These are phyloP conservation scores for Podospora didyma DNA, from an alignment of 495 filamentous ascomycete genomes.

Conservation along the genomic window DNA sequence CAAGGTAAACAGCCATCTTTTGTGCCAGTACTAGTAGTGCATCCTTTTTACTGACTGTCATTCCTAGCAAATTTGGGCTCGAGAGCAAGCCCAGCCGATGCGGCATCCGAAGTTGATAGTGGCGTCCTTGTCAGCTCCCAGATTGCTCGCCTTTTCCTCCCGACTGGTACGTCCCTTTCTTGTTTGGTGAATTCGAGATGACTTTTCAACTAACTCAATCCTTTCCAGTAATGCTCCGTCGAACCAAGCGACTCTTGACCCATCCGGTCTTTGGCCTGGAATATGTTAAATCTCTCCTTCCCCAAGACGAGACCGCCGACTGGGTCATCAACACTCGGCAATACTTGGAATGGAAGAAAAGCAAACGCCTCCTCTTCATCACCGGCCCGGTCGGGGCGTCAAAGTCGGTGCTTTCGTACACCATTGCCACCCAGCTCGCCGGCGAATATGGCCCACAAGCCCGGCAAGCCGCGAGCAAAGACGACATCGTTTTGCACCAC, in stretches of 20 bases:
- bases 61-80: too few species aligned
- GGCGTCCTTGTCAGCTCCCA: not conserved
- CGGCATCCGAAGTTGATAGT: not conserved
- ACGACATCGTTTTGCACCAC: constrained; percentile 6
- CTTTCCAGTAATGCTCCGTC: constrained; percentile 1
- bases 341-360: not conserved
- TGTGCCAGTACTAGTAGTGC: too few species aligned
- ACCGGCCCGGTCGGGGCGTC: not conserved
- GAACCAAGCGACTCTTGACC: not conserved
- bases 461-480: not conserved
- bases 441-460: not conserved
- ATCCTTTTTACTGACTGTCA: too few species aligned
- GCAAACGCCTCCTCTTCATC: constrained; percentile 1
- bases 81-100: not conserved
- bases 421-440: constrained; percentile 1
- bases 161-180: not conserved
- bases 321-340: constrained; percentile 1
- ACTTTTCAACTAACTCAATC: too few species aligned
- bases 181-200: not conserved
- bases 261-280: constrained; percentile 4
- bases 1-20: not conserved
- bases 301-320: not conserved
- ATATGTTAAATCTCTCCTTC: constrained; percentile 1
- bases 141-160: constrained; percentile 2
- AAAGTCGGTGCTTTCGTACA: not conserved